Evolutionary conservation across 805 yeast species (phyloP).

Genomic region (Lachancea meyersii): DNA sequence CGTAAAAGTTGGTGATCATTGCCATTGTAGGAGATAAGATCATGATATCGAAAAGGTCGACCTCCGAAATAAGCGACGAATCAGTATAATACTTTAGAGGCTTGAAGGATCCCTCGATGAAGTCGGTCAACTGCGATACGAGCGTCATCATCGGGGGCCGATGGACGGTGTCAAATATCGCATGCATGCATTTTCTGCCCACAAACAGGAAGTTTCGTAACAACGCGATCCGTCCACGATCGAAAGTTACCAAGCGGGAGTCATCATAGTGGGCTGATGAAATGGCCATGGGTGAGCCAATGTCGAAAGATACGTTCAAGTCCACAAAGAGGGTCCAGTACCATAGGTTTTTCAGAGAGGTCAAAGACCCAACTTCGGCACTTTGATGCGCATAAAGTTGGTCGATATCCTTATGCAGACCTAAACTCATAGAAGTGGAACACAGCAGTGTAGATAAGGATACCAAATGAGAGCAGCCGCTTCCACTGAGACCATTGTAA

Average conservation of each 20-base stretch:
- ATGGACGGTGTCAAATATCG: neutral
- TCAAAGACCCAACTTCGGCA: conserved; percentile 17
- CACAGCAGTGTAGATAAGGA: conserved; percentile 13
- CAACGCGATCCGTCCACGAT: conserved; percentile 3
- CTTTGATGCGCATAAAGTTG: conserved; percentile 14
- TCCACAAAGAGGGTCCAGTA: conserved; percentile 24
- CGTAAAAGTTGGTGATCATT: conserved; percentile 20
- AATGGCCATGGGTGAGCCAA: conserved; percentile 21
- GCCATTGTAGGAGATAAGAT: conserved; percentile 20
- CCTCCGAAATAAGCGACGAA: conserved; percentile 9
- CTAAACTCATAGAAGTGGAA: conserved; percentile 18
- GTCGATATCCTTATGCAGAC: conserved; percentile 21
- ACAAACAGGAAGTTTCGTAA: conserved; percentile 5
- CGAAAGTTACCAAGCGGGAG: conserved; percentile 1
- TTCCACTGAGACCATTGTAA: conserved; percentile 16
- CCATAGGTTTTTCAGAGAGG: conserved; percentile 25
- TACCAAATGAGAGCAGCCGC: conserved; percentile 23
- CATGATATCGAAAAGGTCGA: conserved; percentile 22
- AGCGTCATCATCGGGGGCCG: conserved; percentile 3
- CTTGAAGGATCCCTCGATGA: conserved; percentile 13
- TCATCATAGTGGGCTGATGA: conserved; percentile 6
- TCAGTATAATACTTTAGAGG: conserved; percentile 18
- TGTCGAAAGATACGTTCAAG: conserved; percentile 19
- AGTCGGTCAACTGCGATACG: conserved; percentile 12
- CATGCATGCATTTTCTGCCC: conserved; percentile 5